Evolutionary conservation across 2,329 filamentous ascomycete genomes (phyloP), one percentile per base, ranked within the genome.

Genomic region (Ascochyta fabae): DNA sequence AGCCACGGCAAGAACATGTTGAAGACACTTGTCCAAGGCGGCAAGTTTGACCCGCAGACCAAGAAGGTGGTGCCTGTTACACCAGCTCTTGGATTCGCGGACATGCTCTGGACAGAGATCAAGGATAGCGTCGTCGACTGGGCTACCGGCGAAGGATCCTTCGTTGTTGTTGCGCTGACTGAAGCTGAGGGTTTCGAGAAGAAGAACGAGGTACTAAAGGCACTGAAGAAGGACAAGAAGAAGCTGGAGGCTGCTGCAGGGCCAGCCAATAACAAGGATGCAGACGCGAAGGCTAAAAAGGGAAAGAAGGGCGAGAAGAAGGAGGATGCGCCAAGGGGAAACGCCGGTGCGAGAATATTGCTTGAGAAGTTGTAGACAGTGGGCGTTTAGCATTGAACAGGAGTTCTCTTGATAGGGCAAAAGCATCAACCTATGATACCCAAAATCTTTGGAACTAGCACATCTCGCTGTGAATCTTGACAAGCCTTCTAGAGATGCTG

Each of bases 21-120:
- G 68, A 97, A 96, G 80, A 89, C 89, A 0, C 84, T 99, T 7
- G 92, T 97, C 23, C 88, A 92, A 50, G 95, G 95, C 38, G 95
- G 96, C 24, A 88, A 87, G 54, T 99, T 90, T 72, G 92, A 98
- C 76, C 86, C 86, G 58, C 83, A 83, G 39, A 83, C 86, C 2
- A 92, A 92, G 76, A 86, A 70, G 47, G 76, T 95, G 40, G 84
- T 89, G 67, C 85, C 86, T 22, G 83, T 89, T 2, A 86, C 92
- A 44, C 92, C 92, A 15, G 84, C 90, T 7, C 81, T 98, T 52
- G 84, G 88, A 45, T 99, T 99, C 73, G 87, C 91, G 57, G 84
- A 89, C 61, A 80, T 89, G 44, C 81, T 99, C n/a, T 98, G 94
- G 73, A 86, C 88, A 6, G 80, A 89, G 58, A 93, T 98, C 75